phyloP scores from a whole-genome alignment of 768 basidiomycete species.

The Paxillus rubicundulus region DNA sequence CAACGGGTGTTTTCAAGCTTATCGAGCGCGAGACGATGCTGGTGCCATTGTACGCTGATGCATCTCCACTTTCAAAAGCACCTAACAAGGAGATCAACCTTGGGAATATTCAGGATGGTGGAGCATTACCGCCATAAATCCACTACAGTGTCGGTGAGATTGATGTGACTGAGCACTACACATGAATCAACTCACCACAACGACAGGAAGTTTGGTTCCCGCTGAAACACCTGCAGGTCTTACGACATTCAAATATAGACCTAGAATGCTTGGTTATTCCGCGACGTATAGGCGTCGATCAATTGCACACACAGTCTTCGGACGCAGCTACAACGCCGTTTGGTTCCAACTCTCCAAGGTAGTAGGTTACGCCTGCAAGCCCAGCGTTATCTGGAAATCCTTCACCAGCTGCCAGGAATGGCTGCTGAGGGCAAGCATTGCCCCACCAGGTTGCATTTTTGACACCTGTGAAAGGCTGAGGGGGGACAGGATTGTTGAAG shows the following conservation, averaged over 20 bases:
- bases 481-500: constrained; percentile 14
- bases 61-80: constrained; percentile 13
- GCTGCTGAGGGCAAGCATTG: constrained; percentile 41
- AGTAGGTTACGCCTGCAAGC: constrained; percentile 5
- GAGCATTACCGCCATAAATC: constrained; percentile 9
- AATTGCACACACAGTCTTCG: constrained; percentile 14
- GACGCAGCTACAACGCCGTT: constrained; percentile 4
- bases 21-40: constrained; percentile 19
- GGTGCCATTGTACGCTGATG: constrained; percentile 16
- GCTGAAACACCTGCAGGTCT: constrained; percentile 13
- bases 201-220: constrained; percentile 17
- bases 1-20: constrained; percentile 12
- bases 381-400: neutral
- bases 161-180: neutral
- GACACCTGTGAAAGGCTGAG: constrained; percentile 27
- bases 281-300: neutral
- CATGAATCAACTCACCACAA: constrained; percentile 14
- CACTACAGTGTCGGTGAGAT: neutral
- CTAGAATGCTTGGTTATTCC: constrained; percentile 11
- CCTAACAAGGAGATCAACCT: constrained; percentile 2
- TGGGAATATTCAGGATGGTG: neutral
- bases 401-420: neutral
- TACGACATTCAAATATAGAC: constrained; percentile 23
- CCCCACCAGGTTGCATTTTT: constrained; percentile 37
- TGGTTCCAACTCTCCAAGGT: constrained; percentile 3